A percentile compares a stretch with the other conserved stretches of the same genome.
Evolutionary conservation across 2,329 filamentous ascomycete genomes (phyloP).

Genomic region (Cercospora sp.): DNA sequence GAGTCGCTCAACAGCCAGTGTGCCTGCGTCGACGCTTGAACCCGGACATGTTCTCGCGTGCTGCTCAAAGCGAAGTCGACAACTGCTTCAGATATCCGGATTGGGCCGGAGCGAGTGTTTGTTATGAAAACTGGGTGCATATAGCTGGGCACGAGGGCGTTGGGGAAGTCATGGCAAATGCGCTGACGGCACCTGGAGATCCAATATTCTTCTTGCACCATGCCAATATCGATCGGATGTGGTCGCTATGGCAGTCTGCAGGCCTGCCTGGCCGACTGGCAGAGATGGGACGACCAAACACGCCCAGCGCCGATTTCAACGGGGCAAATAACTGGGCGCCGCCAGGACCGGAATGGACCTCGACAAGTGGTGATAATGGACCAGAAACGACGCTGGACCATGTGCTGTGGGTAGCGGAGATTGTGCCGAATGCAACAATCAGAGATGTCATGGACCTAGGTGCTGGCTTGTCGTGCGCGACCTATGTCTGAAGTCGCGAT

Average conservation of each 20-base stretch:
- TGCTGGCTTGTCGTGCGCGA: constrained; percentile 20
- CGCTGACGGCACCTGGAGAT: constrained; percentile 27
- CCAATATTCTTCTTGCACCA: constrained; percentile 30
- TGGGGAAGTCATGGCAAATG: constrained; percentile 27
- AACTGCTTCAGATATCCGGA: constrained; percentile 19
- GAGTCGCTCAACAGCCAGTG: constrained; percentile 4
- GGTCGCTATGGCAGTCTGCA: constrained; percentile 25
- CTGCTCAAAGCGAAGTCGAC: constrained; percentile 20
- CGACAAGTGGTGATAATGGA: constrained; percentile 21
- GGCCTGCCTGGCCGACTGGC: constrained; percentile 13
- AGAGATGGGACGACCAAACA: constrained; percentile 26
- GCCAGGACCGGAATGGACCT: constrained; percentile 28
- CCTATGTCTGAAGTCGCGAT: constrained; percentile 17
- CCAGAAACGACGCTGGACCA: constrained; percentile 25
- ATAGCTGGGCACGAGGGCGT: constrained; percentile 26
- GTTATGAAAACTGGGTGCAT: constrained; percentile 26
- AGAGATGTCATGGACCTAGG: constrained; percentile 25
- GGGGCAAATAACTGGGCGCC: constrained; percentile 20
- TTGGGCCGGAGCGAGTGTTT: constrained; percentile 23
- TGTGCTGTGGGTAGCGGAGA: constrained; percentile 26
- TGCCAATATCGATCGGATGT: constrained; percentile 29
- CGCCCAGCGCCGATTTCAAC: constrained; percentile 23
- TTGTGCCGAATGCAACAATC: constrained; percentile 28
- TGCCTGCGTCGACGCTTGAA: constrained; percentile 23
- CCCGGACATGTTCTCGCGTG: constrained; percentile 16